Percentiles rank a stretch among this genome's conserved stretches.
Evolutionary conservation across 2,329 filamentous ascomycete species (phyloP).

Genomic region (Penicillium sp.): DNA sequence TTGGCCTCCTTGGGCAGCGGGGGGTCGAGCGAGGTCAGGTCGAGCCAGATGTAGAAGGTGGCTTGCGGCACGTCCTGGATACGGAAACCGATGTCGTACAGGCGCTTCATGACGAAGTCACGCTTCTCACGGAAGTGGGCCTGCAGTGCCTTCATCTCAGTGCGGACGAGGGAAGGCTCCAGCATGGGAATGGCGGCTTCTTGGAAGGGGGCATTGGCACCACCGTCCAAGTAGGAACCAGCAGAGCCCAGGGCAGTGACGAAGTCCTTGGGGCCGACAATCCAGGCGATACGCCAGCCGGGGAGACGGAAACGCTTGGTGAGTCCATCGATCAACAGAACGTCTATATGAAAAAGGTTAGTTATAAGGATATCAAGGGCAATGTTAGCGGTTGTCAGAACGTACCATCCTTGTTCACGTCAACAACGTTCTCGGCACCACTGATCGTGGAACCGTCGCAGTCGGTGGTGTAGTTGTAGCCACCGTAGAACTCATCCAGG

Average conservation of each 20-base stretch:
- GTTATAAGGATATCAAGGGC: background rate
- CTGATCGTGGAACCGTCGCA: conserved; percentile 90
- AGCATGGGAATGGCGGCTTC: conserved; percentile 91
- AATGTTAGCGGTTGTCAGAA: background rate
- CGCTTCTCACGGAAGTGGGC: conserved; percentile 89
- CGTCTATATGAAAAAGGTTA: conserved; percentile 52
- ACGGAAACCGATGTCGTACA: conserved; percentile 82
- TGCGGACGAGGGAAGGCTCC: conserved; percentile 75
- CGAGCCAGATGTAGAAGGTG: conserved; percentile 90
- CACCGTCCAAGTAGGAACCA: conserved; percentile 91
- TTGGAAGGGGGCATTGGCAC: conserved; percentile 93
- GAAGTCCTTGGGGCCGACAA: conserved; percentile 93
- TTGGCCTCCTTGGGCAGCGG: conserved; percentile 61
- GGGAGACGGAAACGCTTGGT: conserved; percentile 96
- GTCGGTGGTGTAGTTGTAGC: conserved; percentile 92
- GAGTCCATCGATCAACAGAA: conserved; percentile 90
- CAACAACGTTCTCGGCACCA: conserved; percentile 83
- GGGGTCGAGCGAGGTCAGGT: conserved; percentile 52
- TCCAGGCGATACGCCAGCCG: conserved; percentile 96
- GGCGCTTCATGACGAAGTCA: conserved; percentile 80
- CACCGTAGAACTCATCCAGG: conserved; percentile 94
- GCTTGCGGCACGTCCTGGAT: conserved; percentile 83
- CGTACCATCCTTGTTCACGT: conserved; percentile 74
- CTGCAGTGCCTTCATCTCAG: conserved; percentile 89
- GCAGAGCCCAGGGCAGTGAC: conserved; percentile 90